Evolutionary conservation across 176 grass and related monocot species (phyloP), one percentile per base, ranked within the genome.

Genomic region (Secale cereale): DNA sequence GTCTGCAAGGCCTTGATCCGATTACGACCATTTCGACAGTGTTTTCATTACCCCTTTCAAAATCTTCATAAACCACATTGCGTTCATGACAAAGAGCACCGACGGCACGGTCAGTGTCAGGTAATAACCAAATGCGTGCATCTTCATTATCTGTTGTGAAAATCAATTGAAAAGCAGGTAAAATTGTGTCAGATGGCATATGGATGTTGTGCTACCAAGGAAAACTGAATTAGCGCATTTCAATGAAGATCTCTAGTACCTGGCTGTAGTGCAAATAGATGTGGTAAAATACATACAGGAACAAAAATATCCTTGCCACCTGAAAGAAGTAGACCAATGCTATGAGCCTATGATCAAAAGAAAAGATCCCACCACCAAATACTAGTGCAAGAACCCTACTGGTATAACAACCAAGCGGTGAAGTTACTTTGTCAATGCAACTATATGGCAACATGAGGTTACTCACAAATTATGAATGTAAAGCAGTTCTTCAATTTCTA

Each of bases 291-390:
- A 96, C 56, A 9, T 99, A 96, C 17, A 99, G 80, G 75, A 99
- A 99, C 79, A 99, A 86, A 70, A 96, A 70, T 96, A 99, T 94
- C 90, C 97, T 94, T 82, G 90, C 91, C 46, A 89, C 94, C 97
- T 99, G 80, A 87, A 90, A 54, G 75, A 82, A 35, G 60, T 83
- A 67, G 66, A 77, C 68, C 76, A 33, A 78, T 70, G 82, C 2
- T 80, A 88, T 85, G 72, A 88, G 81, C 29, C 2, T 80, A 88
- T 85, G 72, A 88, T 84, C 29, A 82, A 65, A 72, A 61, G 28
- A 15, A 11, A 81, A 62, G 29, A 2, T 25, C 37, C 16, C 11
- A 29, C 17, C 52, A 64, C 19, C 4, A 89, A 84, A 85, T 61
- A 52, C 48, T 52, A 52, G 16, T 52, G 48, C 16, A 52, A 52